Evolutionary conservation across 1,284 basidiomycete species (phyloP).

Genomic region (Ceratobasidium sp.): DNA sequence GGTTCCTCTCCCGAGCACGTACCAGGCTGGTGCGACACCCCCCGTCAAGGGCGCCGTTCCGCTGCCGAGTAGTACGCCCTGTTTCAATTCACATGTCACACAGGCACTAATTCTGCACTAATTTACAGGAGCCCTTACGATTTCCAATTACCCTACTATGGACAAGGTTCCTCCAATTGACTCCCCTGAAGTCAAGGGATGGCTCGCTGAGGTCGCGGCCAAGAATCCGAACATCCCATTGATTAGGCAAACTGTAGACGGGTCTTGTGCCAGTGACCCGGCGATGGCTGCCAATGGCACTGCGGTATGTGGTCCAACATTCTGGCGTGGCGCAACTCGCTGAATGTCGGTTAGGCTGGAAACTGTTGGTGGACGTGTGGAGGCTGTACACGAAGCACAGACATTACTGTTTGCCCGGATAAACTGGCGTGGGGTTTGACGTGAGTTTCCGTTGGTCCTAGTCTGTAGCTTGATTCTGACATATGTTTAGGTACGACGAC

Average conservation of each 20-base stretch:
- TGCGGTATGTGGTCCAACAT: slow-evolving; percentile 10
- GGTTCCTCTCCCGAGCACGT: slow-evolving; percentile 50
- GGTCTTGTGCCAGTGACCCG: slow-evolving; percentile 48
- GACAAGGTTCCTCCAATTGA: slow-evolving; percentile 59
- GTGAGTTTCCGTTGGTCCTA: slow-evolving; percentile 52
- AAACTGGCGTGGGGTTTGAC: slow-evolving; percentile 84
- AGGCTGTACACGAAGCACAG: slow-evolving; percentile 75
- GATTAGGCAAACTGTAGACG: slow-evolving; percentile 56
- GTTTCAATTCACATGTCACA: not conserved
- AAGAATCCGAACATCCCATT: slow-evolving; percentile 55
- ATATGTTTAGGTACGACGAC: slow-evolving; percentile 73
- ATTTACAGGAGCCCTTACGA: slow-evolving; percentile 36
- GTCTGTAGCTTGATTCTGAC: slow-evolving; percentile 20
- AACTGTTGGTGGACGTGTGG: slow-evolving; percentile 75
- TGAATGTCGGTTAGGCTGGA: slow-evolving; percentile 30
- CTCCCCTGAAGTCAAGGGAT: slow-evolving; percentile 59
- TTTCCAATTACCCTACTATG: slow-evolving; percentile 50
- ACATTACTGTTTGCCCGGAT: slow-evolving; percentile 80
- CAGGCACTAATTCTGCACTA: not conserved
- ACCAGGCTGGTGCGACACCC: slow-evolving; percentile 52
- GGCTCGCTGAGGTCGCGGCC: slow-evolving; percentile 55
- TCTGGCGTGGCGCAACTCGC: not conserved
- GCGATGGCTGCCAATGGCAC: slow-evolving; percentile 44
- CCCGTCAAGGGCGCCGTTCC: slow-evolving; percentile 52
- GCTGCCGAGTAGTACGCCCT: slow-evolving; percentile 50